Base-by-base conservation (phyloP, 805 yeast genomes). In the Barnettozyma wickerhamii region DNA sequence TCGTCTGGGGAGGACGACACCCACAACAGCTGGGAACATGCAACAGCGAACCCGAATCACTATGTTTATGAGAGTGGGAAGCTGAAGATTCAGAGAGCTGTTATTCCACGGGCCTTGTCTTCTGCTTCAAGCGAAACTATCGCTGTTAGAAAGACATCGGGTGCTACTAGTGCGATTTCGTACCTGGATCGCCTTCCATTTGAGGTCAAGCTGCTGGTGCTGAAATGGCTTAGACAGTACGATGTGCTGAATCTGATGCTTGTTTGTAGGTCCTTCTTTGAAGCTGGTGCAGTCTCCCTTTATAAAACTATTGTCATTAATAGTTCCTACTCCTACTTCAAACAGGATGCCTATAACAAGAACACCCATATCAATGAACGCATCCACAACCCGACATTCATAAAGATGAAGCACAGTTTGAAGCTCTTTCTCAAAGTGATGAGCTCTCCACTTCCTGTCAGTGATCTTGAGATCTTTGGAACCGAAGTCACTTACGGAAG, bases 351-450 rank as follows among this genome's bases (percentile, higher is more conserved):
- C 37, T 60, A 57, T 38, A 57, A 48, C 19, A 38, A 38, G 62
- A 63, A 45, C 48, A 46, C 38, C 44, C 42, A 17, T 46, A 19
- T 27, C 28, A 15, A 20, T 23, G 26, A 23, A 9, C 9, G 21
- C 13, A 15, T 19, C n/a, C 12, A 7, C n/a, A 19, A 35, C 18
- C 12, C 41, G 4, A 48, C 66, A 3, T 68, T 58, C 44, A 60
- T 71, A 41, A 68, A 65, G 38, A 59, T 64, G 43, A 56, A 64
- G 12, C 68, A 63, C 54, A 69, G 62, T 38, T 59, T 72, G 37
- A 67, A 68, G 47, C 56, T 52, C 33, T 64, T 71, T 31, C 48
- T 69, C 33, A 45, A 44, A 15, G 31, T 46, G 2, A n/a, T 56
- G 6, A 23, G 30, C 7, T 23, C 40, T 15, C 20, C 21, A 2